Conservation (phyloP, 495 filamentous ascomycete species). For the Podospora bellae-mahoneyi region DNA sequence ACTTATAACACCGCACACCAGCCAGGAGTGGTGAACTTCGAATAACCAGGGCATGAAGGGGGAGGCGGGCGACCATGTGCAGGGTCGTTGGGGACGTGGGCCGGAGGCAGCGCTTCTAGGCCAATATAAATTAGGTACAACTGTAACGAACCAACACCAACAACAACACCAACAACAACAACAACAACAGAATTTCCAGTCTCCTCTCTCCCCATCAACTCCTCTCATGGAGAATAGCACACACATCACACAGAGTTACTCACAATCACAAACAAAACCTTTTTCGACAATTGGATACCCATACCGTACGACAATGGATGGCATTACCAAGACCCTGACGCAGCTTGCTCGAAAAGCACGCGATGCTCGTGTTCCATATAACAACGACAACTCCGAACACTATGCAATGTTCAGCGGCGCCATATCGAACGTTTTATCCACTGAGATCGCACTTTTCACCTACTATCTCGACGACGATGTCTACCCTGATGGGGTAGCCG, state of each 20-base stretch:
- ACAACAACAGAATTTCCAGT: background rate
- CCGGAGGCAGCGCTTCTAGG: no score
- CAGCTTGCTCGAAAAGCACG: slow-evolving; percentile 8
- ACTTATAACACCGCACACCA: no score
- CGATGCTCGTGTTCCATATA: slow-evolving; percentile 11
- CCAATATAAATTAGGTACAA: no score
- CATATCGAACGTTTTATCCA: slow-evolving; percentile 21
- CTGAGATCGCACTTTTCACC: slow-evolving; percentile 28
- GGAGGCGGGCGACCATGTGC: no score
- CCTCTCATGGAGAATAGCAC: background rate
- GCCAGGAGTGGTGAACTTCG: no score
- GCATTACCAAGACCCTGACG: background rate
- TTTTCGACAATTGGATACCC: background rate
- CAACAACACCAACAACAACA: no score
- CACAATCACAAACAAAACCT: background rate
- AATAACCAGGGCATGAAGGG: no score
- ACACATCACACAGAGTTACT: background rate
- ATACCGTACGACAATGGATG: background rate
- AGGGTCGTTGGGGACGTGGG: no score
- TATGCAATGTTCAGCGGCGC: slow-evolving; percentile 15
- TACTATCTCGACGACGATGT: slow-evolving; percentile 24
- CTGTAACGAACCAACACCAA: no score
- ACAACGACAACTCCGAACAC: slow-evolving; percentile 10
- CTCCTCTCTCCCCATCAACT: background rate
- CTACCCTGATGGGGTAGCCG: slow-evolving; percentile 33